phyloP scores from a whole-genome alignment of 2,329 filamentous ascomycete species.

The Raffaelea albimanens region DNA sequence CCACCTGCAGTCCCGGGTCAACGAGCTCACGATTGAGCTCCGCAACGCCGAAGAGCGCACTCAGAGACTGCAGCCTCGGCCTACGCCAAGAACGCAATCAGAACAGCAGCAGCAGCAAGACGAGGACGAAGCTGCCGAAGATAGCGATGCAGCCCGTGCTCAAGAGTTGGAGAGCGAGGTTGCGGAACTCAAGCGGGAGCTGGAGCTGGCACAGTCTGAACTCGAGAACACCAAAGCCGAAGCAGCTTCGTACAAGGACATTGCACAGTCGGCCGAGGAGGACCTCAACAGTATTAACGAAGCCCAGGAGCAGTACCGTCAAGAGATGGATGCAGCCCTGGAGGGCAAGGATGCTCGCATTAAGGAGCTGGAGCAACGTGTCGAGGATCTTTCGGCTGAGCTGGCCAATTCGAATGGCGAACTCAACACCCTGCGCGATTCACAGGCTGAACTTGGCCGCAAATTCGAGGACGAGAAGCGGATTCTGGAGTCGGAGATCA shows the following conservation, averaged over 20 bases:
- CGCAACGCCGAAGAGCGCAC: slow-evolving; percentile 83
- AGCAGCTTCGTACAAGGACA: slow-evolving; percentile 77
- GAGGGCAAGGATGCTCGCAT: slow-evolving; percentile 72
- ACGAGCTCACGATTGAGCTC: slow-evolving; percentile 81
- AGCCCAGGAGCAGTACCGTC: slow-evolving; percentile 77
- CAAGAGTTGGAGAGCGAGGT: slow-evolving; percentile 79
- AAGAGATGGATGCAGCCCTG: slow-evolving; percentile 70
- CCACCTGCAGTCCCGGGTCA: slow-evolving; percentile 78
- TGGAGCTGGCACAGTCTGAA: slow-evolving; percentile 72
- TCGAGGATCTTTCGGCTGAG: slow-evolving; percentile 77
- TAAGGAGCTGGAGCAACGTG: slow-evolving; percentile 69
- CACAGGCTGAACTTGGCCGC: slow-evolving; percentile 64
- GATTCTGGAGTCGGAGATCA: slow-evolving; percentile 67
- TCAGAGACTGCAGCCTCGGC: slow-evolving; percentile 70
- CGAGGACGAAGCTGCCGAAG: slow-evolving; percentile 34
- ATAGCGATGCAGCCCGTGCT: slow-evolving; percentile 39
- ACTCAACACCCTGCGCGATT: slow-evolving; percentile 68
- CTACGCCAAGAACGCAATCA: slow-evolving; percentile 47
- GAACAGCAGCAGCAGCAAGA: slow-evolving; percentile 17
- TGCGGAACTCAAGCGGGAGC: slow-evolving; percentile 75
- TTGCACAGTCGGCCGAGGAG: slow-evolving; percentile 82
- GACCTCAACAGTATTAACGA: slow-evolving; percentile 70
- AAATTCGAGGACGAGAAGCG: slow-evolving; percentile 75
- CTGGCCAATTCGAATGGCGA: slow-evolving; percentile 74
- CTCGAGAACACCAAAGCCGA: slow-evolving; percentile 73